Base-by-base conservation (phyloP, 208 protist species). In the Borovskyia barvae region DNA sequence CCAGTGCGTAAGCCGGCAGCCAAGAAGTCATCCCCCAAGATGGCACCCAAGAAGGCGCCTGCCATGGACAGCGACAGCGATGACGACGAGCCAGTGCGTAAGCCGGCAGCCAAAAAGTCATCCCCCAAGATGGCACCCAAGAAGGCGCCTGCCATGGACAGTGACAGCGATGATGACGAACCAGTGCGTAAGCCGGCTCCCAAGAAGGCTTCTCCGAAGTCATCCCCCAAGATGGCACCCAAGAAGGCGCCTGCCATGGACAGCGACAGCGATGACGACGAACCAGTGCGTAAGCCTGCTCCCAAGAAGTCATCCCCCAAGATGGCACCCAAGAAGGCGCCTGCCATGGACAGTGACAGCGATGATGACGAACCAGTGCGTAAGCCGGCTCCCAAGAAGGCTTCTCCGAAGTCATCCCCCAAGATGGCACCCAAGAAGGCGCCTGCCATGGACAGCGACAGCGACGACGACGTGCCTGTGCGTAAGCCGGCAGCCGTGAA, bases 71-170 rank as follows among this genome's bases (percentile, higher is more conserved):
- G 46, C 40, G 65, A 76, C 65, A 67, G 61, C 45, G 77, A 78
- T 40, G 80, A 91, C 47, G 85, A 92, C 46, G 85, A 79, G 48
- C 73, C 82, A 0, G 75, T 87, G 19, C 51, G 62, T 25, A 87
- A 84, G 74, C 74, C 84, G 9, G 67, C 55, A 17, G 25, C 67
- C 4, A 41, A 32, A 33, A 64, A 64, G 51, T 4, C 57, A 3
- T 64, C 56, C 8, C 75, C 75, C 35, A 73, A 76, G 59, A 12
- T 24, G 19, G 69, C 72, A 30, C 72, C 66, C 6, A 80, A 80
- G 66, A 46, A 54, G 36, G 68, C 76, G 20, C 66, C 71, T 50
- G 47, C 35, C 33, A 1, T 51, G 2, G 55, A 75, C 56, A 73
- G 60, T 50, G 64, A 69, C 72, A 75, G 70, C 37, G 17, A 33